Evolutionary conservation across 2,329 filamentous ascomycete species (phyloP), one percentile per base, ranked within the genome.

Genomic region (Neoscytalidium dimidiatum): DNA sequence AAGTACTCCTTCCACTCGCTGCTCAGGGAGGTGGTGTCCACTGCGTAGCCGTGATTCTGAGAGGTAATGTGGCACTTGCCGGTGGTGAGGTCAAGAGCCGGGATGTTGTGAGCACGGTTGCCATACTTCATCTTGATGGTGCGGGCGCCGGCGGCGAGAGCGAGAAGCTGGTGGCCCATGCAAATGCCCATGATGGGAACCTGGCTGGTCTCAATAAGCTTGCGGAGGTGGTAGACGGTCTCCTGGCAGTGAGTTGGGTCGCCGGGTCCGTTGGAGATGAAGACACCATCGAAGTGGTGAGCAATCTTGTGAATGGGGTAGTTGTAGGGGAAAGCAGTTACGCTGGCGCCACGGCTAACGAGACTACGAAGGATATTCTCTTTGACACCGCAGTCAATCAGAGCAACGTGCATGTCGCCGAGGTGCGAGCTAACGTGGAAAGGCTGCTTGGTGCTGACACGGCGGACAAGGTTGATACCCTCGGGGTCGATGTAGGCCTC

Each of bases 91-190:
- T 98, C 94, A 66, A 98, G 84, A 67, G 94, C 93, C 8, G 95
- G 95, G 73, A 98, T 98, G 85, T 99, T 99, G 85, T 98, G 95
- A 19, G 94, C 95, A 71, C 95, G 91, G 86, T 99, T 99, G 75
- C 95, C 95, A 80, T 97, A 99, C 87, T 98, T 98, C 81, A 99
- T 88, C 87, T 98, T 98, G 82, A 96, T 90, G 67, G 95, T 98
- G 73, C 88, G 86, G 63, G 92, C 95, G 68, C 95, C 95, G 66
- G 91, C 86, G 56, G 95, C 93, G 71, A 97, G 87, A 69, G 94
- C 94, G 66, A 99, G 85, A 62, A 99, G 89, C 85, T 99, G 95
- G 81, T 99, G 95, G 69, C 95, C 95, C 70, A 99, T 88, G 78
- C 95, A 99, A 76, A 99, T 98, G 73, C 95, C 95, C 89, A 99